Evolutionary conservation across 257 asterid species (phyloP).

Genomic region (Ilex asprella): DNA sequence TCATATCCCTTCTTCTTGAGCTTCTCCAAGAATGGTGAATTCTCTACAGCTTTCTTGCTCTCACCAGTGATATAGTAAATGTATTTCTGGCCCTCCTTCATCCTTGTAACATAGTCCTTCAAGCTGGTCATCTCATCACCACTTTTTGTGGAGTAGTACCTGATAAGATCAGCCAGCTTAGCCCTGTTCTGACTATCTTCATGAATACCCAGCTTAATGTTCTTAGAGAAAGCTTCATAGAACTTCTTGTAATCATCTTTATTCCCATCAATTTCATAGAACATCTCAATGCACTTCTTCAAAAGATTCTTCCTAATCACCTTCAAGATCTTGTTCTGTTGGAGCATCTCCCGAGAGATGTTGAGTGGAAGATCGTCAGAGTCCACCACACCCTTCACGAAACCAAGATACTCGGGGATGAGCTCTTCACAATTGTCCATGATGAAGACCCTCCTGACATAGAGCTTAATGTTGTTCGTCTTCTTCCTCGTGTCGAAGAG

Average conservation of each 20-base stretch:
- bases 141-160: conserved; percentile 8
- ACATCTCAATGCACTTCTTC: conserved; percentile 17
- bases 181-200: conserved; percentile 16
- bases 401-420: conserved; percentile 13
- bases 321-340: conserved; percentile 10
- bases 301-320: conserved; percentile 14
- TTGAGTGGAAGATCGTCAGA: conserved; percentile 14
- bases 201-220: conserved; percentile 14
- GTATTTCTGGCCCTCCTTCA: conserved; percentile 12
- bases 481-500: conserved; percentile 20
- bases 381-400: conserved; percentile 18
- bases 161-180: conserved; percentile 13
- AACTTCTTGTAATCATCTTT: conserved; percentile 12
- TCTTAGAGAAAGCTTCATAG: conserved; percentile 1
- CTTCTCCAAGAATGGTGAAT: conserved; percentile 16
- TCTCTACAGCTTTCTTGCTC: conserved; percentile 15
- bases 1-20: conserved; percentile 14
- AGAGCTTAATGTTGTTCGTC: conserved; percentile 24
- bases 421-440: conserved; percentile 30
- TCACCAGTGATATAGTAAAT: conserved; percentile 15
- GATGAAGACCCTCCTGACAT: conserved; percentile 27
- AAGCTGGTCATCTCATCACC: conserved; percentile 10
- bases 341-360: conserved; percentile 3
- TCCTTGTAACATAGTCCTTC: conserved; percentile 17
- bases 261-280: conserved; percentile 8